Conservation (phyloP, 2,329 filamentous ascomycete species). For the Aspergillus sp. region DNA sequence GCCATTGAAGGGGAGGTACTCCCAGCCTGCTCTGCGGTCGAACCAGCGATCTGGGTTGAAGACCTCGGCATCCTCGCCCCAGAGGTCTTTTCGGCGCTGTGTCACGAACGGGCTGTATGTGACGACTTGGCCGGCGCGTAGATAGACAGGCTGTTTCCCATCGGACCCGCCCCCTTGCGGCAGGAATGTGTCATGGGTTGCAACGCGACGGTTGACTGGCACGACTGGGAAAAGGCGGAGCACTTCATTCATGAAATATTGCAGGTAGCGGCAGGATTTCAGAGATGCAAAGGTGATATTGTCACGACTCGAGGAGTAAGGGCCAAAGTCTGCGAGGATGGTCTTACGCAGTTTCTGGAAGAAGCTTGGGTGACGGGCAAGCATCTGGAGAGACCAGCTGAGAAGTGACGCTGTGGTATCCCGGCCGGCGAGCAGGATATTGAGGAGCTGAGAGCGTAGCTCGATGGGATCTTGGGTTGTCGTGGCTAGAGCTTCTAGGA, state of each 20-base stretch:
- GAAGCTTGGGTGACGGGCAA: conserved; percentile 19
- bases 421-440: conserved; percentile 53
- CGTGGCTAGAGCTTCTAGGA: conserved; percentile 50
- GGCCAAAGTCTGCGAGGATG: conserved; percentile 20
- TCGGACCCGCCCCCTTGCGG: conserved; percentile 62
- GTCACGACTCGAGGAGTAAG: conserved; percentile 10
- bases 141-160: conserved; percentile 58
- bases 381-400: conserved; percentile 36
- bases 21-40: conserved; percentile 63
- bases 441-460: conserved; percentile 51
- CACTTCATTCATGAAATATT: conserved; percentile 39
- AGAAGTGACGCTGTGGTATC: conserved; percentile 53
- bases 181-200: conserved; percentile 43
- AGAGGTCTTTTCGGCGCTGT: conserved; percentile 64
- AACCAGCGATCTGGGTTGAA: conserved; percentile 71
- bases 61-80: conserved; percentile 46
- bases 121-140: conserved; percentile 66
- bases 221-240: conserved; percentile 49
- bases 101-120: conserved; percentile 68
- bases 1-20: conserved; percentile 74
- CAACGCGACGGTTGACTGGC: conserved; percentile 45
- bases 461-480: conserved; percentile 48
- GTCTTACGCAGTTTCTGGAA: conserved; percentile 18
- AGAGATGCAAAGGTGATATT: conserved; percentile 44
- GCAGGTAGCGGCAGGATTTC: conserved; percentile 41